Evolutionary conservation across 78 protist genomes (phyloP).

Genomic region (Paratrimastix pyriformis): DNA sequence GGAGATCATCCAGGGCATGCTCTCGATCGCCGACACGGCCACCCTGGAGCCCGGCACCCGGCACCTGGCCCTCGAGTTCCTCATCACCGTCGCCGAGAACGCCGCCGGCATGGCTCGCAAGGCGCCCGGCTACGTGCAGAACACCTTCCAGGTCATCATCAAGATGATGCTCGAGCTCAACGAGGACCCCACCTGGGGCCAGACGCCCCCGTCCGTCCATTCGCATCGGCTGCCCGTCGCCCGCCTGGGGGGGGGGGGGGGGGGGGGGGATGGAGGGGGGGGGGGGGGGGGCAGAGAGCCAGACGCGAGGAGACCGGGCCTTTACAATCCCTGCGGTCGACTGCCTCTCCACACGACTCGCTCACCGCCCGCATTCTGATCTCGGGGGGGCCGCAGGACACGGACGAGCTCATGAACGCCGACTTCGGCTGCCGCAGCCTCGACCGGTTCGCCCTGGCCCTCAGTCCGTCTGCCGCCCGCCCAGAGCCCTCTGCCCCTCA

Average conservation of each 20-base stretch:
- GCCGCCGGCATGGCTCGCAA: slow-evolving; percentile 1
- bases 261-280: too few species aligned
- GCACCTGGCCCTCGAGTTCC: slow-evolving; percentile 30
- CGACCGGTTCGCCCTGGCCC: slow-evolving; percentile 48
- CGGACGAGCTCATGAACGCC: slow-evolving; percentile 15
- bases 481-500: slow-evolving; percentile 58
- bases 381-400: too few species aligned
- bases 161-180: slow-evolving; percentile 48
- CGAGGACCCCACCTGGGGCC: not conserved
- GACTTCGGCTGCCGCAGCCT: slow-evolving; percentile 22
- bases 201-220: too few species aligned
- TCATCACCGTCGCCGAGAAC: slow-evolving; percentile 20
- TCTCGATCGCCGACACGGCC: not conserved
- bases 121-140: not conserved
- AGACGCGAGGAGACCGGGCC: too few species aligned
- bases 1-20: not conserved
- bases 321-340: too few species aligned
- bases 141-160: not conserved
- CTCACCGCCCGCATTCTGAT: too few species aligned
- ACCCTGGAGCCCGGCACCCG: slow-evolving; percentile 17
- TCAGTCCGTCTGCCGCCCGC: slow-evolving; percentile 59
- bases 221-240: too few species aligned
- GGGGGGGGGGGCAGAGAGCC: too few species aligned
- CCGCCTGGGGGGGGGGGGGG: too few species aligned
- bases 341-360: too few species aligned